Evolutionary conservation across 257 asterid species (phyloP), one percentile per base, ranked within the genome.

Genomic region (Phtheirospermum japonicum): DNA sequence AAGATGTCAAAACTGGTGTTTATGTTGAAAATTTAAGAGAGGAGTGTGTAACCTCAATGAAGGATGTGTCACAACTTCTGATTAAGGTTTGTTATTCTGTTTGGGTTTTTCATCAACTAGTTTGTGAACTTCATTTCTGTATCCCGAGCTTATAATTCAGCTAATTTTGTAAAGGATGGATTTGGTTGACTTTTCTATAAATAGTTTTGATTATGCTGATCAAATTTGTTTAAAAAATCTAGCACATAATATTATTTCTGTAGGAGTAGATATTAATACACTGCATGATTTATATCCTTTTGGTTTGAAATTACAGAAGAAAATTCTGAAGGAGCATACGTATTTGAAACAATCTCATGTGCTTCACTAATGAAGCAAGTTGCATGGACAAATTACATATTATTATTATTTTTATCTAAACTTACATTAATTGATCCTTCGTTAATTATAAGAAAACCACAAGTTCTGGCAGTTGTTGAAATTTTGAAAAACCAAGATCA

Each of bases 11-110:
- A 73, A 77, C 81, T 67, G 99, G 99, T 76, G 89, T 93, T 30
- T 93, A 93, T 77, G 97, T 93, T n/a, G 99, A 93, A 49, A 85
- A 89, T 80, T 76, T 93, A 76, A 83, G 95, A 42, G 99, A 93
- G 80, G 96, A 87, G 73, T 82, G 83, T 81, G 99, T 87, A 42
- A 77, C 86, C 58, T 83, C 97, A 51, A 93, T 83, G 92, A 84
- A 82, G 81, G 96, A 93, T 64, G 94, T 87, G 20, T 82, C 82
- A 12, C 87, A 85, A 73, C 96, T 93, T 73, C 79, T 93, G 64
- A 77, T 83, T 57, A 93, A 93, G 97, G 98, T 90, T 67, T 62
- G 78, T 55, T 66, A 34, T 61, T 14, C 48, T 48, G 1, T 54
- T 61, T 26, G 55, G 17, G 32, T 42, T 43, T 68, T 7, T 62